These are phyloP conservation scores for Phoenix roebelenii DNA, from an alignment of 176 grass and related monocot species.

Conservation along the genomic window DNA sequence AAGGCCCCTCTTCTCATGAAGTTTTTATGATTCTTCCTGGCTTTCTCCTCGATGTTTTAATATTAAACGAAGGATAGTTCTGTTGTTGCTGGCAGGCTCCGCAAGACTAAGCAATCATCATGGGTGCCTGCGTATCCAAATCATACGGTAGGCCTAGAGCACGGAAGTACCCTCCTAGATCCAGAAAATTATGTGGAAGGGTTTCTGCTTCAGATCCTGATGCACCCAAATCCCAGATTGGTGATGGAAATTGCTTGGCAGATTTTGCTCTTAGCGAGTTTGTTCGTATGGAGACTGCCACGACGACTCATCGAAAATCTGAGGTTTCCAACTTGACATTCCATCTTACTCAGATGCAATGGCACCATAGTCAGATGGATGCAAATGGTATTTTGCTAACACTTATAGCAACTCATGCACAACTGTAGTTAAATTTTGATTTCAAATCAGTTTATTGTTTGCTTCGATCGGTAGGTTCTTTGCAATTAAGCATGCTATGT, in stretches of 20 bases:
- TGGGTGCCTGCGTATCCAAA: conserved; percentile 59
- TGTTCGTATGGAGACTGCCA: conserved; percentile 51
- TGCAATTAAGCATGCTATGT: too few relatives aligned
- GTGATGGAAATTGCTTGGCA: conserved; percentile 23
- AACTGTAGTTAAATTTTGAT: too few relatives aligned
- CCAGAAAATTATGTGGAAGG: conserved; percentile 18
- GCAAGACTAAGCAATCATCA: conserved; percentile 11
- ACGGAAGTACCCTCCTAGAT: conserved; percentile 22
- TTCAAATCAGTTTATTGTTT: too few relatives aligned
- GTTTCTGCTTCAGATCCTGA: conserved; percentile 29
- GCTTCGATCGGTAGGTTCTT: too few relatives aligned
- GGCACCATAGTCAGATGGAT: conserved; percentile 70
- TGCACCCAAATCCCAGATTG: conserved; percentile 25
- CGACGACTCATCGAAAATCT: conserved; percentile 30
- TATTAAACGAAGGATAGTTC: too few relatives aligned
- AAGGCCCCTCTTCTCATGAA: too few relatives aligned
- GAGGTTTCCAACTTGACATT: conserved; percentile 54
- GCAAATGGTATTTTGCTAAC: conserved; percentile 35
- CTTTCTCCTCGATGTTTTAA: too few relatives aligned
- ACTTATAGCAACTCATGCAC: background rate
- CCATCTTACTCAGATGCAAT: conserved; percentile 76
- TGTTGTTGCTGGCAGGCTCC: too few relatives aligned
- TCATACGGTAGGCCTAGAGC: conserved; percentile 22
- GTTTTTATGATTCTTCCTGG: too few relatives aligned
- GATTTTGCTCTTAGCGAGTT: conserved; percentile 67